Conservation (phyloP, 306 rosid species). For the Prunus campanulata region DNA sequence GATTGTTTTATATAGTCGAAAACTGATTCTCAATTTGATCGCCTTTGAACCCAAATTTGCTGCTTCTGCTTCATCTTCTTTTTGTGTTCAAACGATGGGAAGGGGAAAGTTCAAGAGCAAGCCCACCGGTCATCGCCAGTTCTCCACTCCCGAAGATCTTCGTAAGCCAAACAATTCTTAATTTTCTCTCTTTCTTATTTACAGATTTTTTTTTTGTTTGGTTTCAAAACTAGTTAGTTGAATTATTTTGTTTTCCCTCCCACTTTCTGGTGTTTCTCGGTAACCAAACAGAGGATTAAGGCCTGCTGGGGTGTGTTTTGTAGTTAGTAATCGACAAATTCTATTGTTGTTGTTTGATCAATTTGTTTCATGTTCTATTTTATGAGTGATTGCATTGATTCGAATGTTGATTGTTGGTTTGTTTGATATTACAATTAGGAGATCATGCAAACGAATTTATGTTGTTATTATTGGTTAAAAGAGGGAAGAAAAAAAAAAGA, state of each 20-base stretch:
- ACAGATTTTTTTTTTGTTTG: too few relatives aligned
- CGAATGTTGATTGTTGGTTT: neutral
- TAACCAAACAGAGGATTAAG: neutral
- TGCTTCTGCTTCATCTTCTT: neutral
- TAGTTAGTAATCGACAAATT: neutral
- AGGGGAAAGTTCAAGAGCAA: slow-evolving; percentile 91
- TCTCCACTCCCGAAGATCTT: slow-evolving; percentile 78
- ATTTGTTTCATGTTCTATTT: neutral
- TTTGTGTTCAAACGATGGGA: slow-evolving; percentile 46
- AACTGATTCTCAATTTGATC: neutral
- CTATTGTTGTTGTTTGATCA: neutral
- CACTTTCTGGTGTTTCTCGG: neutral
- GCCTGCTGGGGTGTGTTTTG: neutral
- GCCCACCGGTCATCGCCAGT: slow-evolving; percentile 95
- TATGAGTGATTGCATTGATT: neutral
- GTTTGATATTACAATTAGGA: neutral
- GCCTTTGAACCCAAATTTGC: neutral
- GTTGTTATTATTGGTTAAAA: neutral
- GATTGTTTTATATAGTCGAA: neutral
- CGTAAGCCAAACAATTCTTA: slow-evolving; percentile 39
- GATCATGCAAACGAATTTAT: neutral
- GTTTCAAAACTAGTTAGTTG: neutral
- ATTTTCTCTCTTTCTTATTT: neutral
- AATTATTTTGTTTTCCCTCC: neutral
- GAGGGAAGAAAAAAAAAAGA: neutral